Base-by-base conservation (phyloP, 2,329 filamentous ascomycete genomes). In the Zasmidium citrigriseum region DNA sequence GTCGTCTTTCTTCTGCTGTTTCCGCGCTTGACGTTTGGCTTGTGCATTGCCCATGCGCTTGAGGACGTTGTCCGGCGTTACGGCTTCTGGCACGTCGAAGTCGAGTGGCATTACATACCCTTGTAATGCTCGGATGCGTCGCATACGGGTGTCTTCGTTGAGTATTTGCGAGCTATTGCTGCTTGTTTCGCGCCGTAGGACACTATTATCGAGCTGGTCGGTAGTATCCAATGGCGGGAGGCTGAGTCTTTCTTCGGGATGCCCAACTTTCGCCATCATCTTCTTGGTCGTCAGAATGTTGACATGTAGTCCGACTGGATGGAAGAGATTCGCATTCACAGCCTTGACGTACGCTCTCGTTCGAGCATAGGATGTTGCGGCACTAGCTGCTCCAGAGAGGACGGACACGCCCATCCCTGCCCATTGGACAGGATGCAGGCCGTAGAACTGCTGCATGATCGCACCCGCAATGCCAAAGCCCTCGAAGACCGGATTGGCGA, bases 401-500 rank as follows among this genome's bases (percentile, higher is more conserved):
- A 65, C 38, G 50, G 67, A 63, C 3, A 70, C 48, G 9, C 67
- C 60, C 4, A 60, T 59, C 1, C 66, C 66, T 11, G 63, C 64
- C 10, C 47, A 58, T 22, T 61, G 59, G 38, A 67, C 61, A 2
- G 65, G 56, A 1, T 65, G 67, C 1, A 66, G 51, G 20, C 70
- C 55, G 51, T 67, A 63, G 4, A 62, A 56, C 4, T 62, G 55
- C 4, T 61, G 48, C 49, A 71, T 63, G 18, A 59, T 54, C 1
- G 59, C 60, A 3, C 69, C 68, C 2, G 61, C 63, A 3, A 67
- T 47, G 27, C 65, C 59, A 7, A 63, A 55, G 10, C 58, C 57
- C 58, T 71, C 63, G 55, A 69, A 67, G 55, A 67, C 58, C 0
- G 69, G 68, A 11, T 64, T 56, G 9, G 67, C 67, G 27, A 71